phyloP scores from a whole-genome alignment of 2,329 filamentous ascomycete species.

The Pseudogymnoascus sp. region DNA sequence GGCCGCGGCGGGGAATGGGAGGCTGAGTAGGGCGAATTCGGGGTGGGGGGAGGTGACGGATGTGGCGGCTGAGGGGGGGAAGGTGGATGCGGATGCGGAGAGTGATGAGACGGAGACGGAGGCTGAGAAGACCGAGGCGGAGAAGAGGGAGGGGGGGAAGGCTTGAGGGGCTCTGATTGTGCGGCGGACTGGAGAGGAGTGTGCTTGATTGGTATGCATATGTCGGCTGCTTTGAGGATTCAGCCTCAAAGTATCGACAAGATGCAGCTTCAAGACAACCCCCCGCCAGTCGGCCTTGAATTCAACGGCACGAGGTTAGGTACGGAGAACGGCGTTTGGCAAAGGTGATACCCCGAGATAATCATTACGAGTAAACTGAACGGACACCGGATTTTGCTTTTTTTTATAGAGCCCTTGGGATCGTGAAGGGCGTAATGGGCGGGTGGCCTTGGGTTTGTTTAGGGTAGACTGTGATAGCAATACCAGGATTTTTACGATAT shows the following conservation, averaged over 20 bases:
- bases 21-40: conserved; percentile 11
- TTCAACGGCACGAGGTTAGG: not conserved
- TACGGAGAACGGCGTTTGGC: conserved; percentile 1
- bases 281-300: not conserved
- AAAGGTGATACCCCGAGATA: conserved; percentile 8
- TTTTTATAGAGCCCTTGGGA: conserved; percentile 1
- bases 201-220: not conserved
- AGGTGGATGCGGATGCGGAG: conserved; percentile 12
- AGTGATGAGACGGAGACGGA: conserved; percentile 7
- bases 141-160: not conserved
- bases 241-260: not conserved
- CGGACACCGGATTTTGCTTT: conserved; percentile 4
- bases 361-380: conserved; percentile 5
- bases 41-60: conserved; percentile 4
- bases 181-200: not conserved
- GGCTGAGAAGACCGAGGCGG: not conserved
- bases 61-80: conserved; percentile 10
- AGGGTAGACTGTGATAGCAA: not conserved
- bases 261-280: not conserved
- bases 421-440: not conserved
- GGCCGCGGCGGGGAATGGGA: conserved; percentile 4
- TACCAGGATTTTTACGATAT: not conserved
- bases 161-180: not conserved
- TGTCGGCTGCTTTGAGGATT: not conserved
- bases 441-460: not conserved